Evolutionary conservation across 495 filamentous ascomycete genomes (phyloP).

Genomic region (Talaromyces borbonicus): DNA sequence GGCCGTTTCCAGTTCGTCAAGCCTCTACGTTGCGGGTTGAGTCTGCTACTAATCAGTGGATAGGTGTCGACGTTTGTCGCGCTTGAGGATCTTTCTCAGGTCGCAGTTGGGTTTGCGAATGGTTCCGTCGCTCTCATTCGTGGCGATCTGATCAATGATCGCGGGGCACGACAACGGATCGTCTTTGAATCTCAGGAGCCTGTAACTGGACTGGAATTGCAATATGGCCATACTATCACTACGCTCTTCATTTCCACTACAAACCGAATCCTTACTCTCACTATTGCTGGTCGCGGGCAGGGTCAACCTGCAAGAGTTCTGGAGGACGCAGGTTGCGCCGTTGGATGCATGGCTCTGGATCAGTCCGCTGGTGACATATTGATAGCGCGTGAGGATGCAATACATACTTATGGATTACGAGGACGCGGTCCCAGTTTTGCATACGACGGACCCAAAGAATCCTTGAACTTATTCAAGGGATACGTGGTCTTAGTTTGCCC

Average conservation of each 20-base stretch:
- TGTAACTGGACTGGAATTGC: slow-evolving; percentile 71
- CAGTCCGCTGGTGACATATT: slow-evolving; percentile 71
- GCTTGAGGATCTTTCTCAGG: slow-evolving; percentile 76
- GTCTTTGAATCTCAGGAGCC: slow-evolving; percentile 97
- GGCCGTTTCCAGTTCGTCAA: slow-evolving; percentile 71
- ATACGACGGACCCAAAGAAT: slow-evolving; percentile 81
- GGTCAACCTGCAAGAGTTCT: slow-evolving; percentile 80
- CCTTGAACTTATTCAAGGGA: slow-evolving; percentile 70
- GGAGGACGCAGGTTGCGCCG: slow-evolving; percentile 78
- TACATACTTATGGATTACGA: slow-evolving; percentile 83
- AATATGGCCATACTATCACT: slow-evolving; percentile 43
- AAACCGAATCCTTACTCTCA: slow-evolving; percentile 72
- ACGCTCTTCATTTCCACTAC: slow-evolving; percentile 90
- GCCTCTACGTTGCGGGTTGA: not conserved
- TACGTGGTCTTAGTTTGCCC: slow-evolving; percentile 88
- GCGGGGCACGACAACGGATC: slow-evolving; percentile 89
- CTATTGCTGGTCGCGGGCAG: slow-evolving; percentile 77
- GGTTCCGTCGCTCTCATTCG: slow-evolving; percentile 88
- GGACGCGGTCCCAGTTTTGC: slow-evolving; percentile 80
- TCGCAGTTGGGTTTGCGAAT: slow-evolving; percentile 92
- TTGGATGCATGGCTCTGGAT: slow-evolving; percentile 89
- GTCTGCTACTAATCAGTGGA: not conserved
- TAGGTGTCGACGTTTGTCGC: slow-evolving; percentile 86
- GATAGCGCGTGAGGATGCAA: slow-evolving; percentile 84
- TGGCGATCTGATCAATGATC: slow-evolving; percentile 90